Conservation (phyloP, 202 grass and related monocot genomes). For the Saccharum hybrid region DNA sequence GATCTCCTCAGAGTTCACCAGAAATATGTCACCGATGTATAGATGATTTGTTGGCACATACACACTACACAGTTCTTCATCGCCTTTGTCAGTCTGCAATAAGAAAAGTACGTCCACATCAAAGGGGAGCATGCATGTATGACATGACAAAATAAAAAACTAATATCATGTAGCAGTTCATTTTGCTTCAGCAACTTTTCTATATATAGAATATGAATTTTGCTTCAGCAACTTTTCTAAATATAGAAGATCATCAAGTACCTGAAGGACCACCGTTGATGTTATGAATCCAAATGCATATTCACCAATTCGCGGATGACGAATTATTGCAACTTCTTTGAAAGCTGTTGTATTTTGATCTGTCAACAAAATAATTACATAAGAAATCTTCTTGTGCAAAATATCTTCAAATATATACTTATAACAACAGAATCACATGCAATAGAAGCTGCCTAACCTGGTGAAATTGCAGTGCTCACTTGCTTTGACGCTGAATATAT, state of each 20-base stretch:
- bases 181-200: background rate
- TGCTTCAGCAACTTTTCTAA: background rate
- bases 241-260: slow-evolving; percentile 42
- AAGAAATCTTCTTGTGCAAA: slow-evolving; percentile 17
- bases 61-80: slow-evolving; percentile 95
- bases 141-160: background rate
- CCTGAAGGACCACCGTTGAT: slow-evolving; percentile 91
- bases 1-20: slow-evolving; percentile 92
- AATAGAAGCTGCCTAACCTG: slow-evolving; percentile 57
- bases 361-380: slow-evolving; percentile 50
- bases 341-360: slow-evolving; percentile 99
- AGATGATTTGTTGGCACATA: slow-evolving; percentile 99
- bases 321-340: slow-evolving; percentile 98
- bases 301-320: slow-evolving; percentile 94
- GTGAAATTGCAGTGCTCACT: slow-evolving; percentile 99
- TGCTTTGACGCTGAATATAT: slow-evolving; percentile 99
- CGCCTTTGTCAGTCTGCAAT: slow-evolving; percentile 85
- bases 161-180: background rate
- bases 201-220: background rate
- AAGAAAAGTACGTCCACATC: background rate
- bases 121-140: background rate
- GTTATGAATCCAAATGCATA: slow-evolving; percentile 99
- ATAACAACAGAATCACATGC: background rate
- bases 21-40: slow-evolving; percentile 98
- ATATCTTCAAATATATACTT: background rate